These are phyloP conservation scores for Priceomyces medius DNA, from an alignment of 805 yeast genomes.

Conservation along the genomic window DNA sequence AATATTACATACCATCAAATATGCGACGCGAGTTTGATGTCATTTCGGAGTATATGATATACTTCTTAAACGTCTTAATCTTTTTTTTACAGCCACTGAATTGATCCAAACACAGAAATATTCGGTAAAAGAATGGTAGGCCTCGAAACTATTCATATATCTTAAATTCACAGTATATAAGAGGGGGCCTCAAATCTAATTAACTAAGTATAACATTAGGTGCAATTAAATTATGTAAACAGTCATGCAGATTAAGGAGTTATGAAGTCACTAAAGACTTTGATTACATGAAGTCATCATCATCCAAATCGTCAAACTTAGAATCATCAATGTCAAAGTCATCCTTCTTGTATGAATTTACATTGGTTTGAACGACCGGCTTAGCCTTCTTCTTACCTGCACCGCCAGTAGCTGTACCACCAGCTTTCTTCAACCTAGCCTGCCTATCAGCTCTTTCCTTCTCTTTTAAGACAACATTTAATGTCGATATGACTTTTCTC, in stretches of 20 bases:
- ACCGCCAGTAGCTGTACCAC: slow-evolving; percentile 88
- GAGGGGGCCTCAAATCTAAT: not conserved
- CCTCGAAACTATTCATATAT: not conserved
- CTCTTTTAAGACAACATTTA: slow-evolving; percentile 77
- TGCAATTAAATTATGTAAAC: not conserved
- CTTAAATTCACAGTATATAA: not conserved
- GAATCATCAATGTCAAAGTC: slow-evolving; percentile 48
- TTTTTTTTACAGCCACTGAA: too few species aligned
- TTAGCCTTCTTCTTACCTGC: slow-evolving; percentile 95
- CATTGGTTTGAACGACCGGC: slow-evolving; percentile 64
- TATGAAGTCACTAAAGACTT: not conserved
- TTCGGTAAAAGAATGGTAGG: too few species aligned
- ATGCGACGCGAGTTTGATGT: not conserved
- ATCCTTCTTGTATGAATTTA: slow-evolving; percentile 62
- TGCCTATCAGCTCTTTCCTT: slow-evolving; percentile 89
- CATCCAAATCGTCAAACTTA: slow-evolving; percentile 62
- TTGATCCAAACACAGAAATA: too few species aligned
- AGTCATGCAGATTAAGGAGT: not conserved
- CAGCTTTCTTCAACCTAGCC: slow-evolving; percentile 75
- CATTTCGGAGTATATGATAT: too few species aligned
- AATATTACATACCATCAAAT: not conserved
- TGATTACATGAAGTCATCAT: slow-evolving; percentile 77
- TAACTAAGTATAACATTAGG: not conserved
- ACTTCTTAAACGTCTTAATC: too few species aligned
- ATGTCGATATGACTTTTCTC: slow-evolving; percentile 81